Percentiles rank a stretch among this genome's conserved stretches.
Conservation (phyloP, 2,329 filamentous ascomycete genomes). For the Trichoderma atrobrunneum region DNA sequence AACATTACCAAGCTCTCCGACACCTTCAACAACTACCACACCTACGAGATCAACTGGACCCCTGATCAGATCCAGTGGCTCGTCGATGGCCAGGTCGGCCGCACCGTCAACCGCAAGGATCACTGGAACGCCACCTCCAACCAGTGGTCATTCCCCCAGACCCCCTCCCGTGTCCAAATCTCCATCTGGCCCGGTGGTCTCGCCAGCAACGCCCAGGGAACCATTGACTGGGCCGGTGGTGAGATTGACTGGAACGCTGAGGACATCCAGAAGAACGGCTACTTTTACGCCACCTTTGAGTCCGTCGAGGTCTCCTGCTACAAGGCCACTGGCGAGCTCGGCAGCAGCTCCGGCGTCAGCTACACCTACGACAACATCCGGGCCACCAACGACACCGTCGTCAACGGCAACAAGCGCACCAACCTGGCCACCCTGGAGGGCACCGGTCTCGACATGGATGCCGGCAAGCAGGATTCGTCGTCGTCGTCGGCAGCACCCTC, state of each 20-base stretch:
- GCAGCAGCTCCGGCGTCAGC: constrained; percentile 64
- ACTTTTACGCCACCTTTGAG: constrained; percentile 81
- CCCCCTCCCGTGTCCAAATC: constrained; percentile 83
- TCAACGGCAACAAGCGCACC: constrained; percentile 71
- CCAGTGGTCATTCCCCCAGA: constrained; percentile 86
- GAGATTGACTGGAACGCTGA: constrained; percentile 75
- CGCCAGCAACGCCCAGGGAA: constrained; percentile 74
- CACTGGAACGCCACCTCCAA: constrained; percentile 85
- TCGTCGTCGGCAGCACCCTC: background rate
- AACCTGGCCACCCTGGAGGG: constrained; percentile 75
- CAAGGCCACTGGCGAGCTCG: constrained; percentile 59
- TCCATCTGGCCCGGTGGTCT: constrained; percentile 95
- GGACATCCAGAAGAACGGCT: constrained; percentile 79
- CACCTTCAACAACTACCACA: constrained; percentile 77
- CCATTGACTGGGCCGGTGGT: constrained; percentile 88
- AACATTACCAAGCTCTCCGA: constrained; percentile 64
- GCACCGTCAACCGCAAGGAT: constrained; percentile 69
- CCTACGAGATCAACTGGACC: constrained; percentile 91
- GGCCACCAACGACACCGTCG: constrained; percentile 73
- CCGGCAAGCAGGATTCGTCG: constrained; percentile 28
- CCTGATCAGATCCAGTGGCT: constrained; percentile 83
- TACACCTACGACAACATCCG: constrained; percentile 70
- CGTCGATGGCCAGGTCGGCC: constrained; percentile 75
- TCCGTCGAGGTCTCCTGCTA: constrained; percentile 86
- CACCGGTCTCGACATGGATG: constrained; percentile 73